phyloP scores from a whole-genome alignment of 345 rosid genomes.

The Pugionium dolabratum region DNA sequence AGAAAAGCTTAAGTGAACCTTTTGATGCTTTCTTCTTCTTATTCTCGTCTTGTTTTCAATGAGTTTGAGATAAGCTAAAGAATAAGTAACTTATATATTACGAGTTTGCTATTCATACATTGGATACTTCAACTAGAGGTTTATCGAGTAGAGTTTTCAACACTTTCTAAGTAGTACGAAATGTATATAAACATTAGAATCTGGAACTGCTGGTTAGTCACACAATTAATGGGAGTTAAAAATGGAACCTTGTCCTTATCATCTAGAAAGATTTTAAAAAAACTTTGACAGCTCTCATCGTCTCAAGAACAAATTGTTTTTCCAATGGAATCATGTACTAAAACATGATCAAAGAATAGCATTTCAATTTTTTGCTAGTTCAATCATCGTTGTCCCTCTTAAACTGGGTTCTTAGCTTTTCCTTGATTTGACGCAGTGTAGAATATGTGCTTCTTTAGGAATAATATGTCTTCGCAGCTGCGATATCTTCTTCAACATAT shows the following conservation, averaged over 20 bases:
- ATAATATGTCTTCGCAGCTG: slow-evolving; percentile 50
- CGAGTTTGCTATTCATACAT: slow-evolving; percentile 8
- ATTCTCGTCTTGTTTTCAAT: slow-evolving; percentile 6
- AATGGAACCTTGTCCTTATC: too few relatives aligned
- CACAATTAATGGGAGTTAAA: too few relatives aligned
- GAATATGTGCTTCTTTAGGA: slow-evolving; percentile 27
- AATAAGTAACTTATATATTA: background rate
- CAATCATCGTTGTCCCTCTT: slow-evolving; percentile 25
- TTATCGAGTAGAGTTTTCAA: too few relatives aligned
- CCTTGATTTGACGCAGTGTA: slow-evolving; percentile 27
- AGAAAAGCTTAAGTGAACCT: slow-evolving; percentile 27
- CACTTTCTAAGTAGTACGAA: too few relatives aligned
- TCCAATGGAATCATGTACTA: slow-evolving; percentile 24
- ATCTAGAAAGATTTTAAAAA: background rate
- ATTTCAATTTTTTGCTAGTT: slow-evolving; percentile 1
- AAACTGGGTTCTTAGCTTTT: slow-evolving; percentile 30
- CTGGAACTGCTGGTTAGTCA: too few relatives aligned
- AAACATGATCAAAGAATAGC: slow-evolving; percentile 11
- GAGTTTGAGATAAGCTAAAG: slow-evolving; percentile 9
- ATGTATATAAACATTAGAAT: too few relatives aligned
- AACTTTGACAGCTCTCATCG: slow-evolving; percentile 24
- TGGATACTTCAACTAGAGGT: too few relatives aligned
- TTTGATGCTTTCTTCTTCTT: background rate
- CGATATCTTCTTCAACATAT: slow-evolving; percentile 72
- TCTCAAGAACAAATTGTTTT: slow-evolving; percentile 19